Percentiles rank a stretch among this genome's conserved stretches.
Evolutionary conservation across 1,139 yeast genomes (phyloP).

Genomic region (Yamadazyma spencermartinsiae): DNA sequence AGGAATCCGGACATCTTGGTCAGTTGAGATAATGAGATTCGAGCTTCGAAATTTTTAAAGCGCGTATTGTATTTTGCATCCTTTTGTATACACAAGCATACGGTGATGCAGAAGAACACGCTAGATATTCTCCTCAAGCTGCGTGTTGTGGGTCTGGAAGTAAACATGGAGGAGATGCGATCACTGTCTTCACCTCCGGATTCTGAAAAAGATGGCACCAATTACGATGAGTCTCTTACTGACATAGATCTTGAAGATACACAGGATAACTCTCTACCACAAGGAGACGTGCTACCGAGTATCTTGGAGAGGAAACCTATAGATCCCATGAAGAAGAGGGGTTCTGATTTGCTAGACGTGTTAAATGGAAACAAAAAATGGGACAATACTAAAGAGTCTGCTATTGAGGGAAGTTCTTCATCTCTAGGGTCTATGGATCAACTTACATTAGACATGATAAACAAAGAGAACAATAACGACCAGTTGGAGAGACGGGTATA

Average conservation of each 20-base stretch:
- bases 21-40: constrained; percentile 1
- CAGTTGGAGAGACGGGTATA: constrained; percentile 38
- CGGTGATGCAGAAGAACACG: constrained; percentile 10
- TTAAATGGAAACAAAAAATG: constrained; percentile 4
- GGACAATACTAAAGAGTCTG: neutral
- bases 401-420: too few relatives aligned
- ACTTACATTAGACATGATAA: neutral
- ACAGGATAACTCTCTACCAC: neutral
- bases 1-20: constrained; percentile 31
- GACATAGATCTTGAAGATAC: constrained; percentile 3
- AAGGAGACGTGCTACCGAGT: neutral
- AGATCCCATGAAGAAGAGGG: neutral
- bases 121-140: constrained; percentile 10
- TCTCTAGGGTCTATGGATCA: neutral
- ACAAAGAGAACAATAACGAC: constrained; percentile 3
- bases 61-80: constrained; percentile 2
- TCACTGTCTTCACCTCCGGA: constrained; percentile 4
- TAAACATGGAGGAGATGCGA: neutral
- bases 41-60: neutral
- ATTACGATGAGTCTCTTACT: constrained; percentile 1
- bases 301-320: neutral
- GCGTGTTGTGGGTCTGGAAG: constrained; percentile 6
- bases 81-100: neutral
- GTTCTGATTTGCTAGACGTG: neutral
- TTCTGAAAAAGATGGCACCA: neutral